These are phyloP conservation scores for Verticillium albo-atrum DNA, from an alignment of 2,329 filamentous ascomycete species.

Conservation along the genomic window DNA sequence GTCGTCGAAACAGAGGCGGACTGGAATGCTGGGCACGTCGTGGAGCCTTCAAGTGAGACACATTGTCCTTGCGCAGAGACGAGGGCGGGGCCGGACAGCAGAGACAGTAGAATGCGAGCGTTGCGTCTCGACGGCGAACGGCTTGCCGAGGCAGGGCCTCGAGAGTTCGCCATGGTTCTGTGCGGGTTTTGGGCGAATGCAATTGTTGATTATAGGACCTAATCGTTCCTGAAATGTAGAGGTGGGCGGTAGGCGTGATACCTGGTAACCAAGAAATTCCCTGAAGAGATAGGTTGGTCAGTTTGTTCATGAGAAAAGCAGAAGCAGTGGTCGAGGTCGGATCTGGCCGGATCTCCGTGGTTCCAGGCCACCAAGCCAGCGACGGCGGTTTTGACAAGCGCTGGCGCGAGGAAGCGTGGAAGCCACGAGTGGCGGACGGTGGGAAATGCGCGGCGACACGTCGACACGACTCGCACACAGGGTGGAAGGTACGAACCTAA, in stretches of 20 bases:
- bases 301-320: background rate
- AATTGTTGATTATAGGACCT: background rate
- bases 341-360: background rate
- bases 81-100: slow-evolving; percentile 28
- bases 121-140: background rate
- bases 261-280: background rate
- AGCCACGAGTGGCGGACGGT: background rate
- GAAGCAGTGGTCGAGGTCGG: background rate
- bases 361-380: background rate
- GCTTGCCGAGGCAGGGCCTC: background rate
- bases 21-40: slow-evolving; percentile 67
- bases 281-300: background rate
- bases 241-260: background rate
- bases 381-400: background rate
- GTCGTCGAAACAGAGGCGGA: slow-evolving; percentile 67
- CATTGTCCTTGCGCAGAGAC: slow-evolving; percentile 38
- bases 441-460: background rate
- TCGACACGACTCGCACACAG: background rate
- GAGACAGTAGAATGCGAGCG: slow-evolving; percentile 12
- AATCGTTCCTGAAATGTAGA: background rate
- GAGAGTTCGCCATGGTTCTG: background rate
- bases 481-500: background rate
- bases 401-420: background rate
- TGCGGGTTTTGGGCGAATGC: background rate
- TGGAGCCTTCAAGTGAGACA: slow-evolving; percentile 66